Evolutionary conservation across 352 stramenopile species (phyloP).

Genomic region (Pythium myriotylum): DNA sequence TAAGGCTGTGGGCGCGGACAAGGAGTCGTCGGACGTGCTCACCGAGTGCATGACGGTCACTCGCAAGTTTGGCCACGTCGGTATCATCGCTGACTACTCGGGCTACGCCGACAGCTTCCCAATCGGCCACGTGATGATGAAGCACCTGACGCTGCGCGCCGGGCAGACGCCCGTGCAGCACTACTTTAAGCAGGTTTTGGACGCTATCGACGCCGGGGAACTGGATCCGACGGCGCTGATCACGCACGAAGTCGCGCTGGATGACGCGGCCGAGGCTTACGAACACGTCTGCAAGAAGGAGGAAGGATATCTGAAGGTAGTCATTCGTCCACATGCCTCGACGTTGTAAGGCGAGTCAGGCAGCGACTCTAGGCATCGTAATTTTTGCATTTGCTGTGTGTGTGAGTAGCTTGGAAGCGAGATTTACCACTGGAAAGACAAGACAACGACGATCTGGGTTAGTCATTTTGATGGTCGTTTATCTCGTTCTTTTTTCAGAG

Average conservation of each 20-base stretch:
- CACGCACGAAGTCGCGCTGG: constrained; percentile 54
- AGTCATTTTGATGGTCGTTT: too few relatives aligned
- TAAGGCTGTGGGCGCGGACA: constrained; percentile 54
- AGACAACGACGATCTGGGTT: too few relatives aligned
- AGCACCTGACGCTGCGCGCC: constrained; percentile 55
- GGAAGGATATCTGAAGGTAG: constrained; percentile 60
- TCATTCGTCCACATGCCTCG: constrained; percentile 48
- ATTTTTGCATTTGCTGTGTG: too few relatives aligned
- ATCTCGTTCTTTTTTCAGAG: too few relatives aligned
- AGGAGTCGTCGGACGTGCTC: constrained; percentile 53
- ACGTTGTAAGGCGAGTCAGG: too few relatives aligned
- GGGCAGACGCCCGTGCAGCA: constrained; percentile 55
- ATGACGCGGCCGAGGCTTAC: constrained; percentile 60
- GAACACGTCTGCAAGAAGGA: constrained; percentile 58
- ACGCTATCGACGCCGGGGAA: constrained; percentile 55
- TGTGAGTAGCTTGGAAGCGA: too few relatives aligned
- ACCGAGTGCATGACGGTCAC: constrained; percentile 61
- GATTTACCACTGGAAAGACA: too few relatives aligned
- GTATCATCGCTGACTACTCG: constrained; percentile 58
- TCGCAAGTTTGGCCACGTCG: constrained; percentile 62
- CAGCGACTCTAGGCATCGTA: too few relatives aligned
- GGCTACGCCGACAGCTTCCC: constrained; percentile 47
- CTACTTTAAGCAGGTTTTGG: constrained; percentile 58
- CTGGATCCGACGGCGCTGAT: constrained; percentile 59
- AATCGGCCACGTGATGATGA: constrained; percentile 64